phyloP scores from a whole-genome alignment of 2,329 filamentous ascomycete genomes.

The Dryadomyces sulphureus region DNA sequence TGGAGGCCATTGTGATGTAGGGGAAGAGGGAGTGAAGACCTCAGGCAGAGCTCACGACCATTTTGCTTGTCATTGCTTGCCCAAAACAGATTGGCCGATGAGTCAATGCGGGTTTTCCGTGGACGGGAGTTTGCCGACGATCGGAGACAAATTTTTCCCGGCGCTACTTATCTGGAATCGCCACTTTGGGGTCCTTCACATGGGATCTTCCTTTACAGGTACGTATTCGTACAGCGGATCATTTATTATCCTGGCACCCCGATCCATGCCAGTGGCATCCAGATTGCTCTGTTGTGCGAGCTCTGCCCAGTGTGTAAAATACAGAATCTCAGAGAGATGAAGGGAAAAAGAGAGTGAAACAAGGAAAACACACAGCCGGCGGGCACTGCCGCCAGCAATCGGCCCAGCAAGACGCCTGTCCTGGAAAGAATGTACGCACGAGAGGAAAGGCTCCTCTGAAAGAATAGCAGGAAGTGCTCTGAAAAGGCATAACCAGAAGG shows the following conservation, averaged over 20 bases:
- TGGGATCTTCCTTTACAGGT: too few relatives aligned
- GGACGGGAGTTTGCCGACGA: slow-evolving; percentile 5
- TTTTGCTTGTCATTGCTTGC: background rate
- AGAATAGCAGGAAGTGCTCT: too few relatives aligned
- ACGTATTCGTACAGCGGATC: too few relatives aligned
- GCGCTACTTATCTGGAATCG: background rate
- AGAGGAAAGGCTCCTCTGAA: background rate
- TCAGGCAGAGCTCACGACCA: background rate
- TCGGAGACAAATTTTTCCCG: slow-evolving; percentile 9
- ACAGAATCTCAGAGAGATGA: background rate
- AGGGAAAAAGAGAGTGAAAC: background rate
- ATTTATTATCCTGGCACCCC: too few relatives aligned
- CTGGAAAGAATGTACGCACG: background rate
- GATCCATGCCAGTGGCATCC: background rate
- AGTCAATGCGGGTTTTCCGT: background rate
- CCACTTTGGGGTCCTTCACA: too few relatives aligned
- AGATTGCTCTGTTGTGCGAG: slow-evolving; percentile 7
- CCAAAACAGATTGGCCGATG: background rate
- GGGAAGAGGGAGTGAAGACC: background rate
- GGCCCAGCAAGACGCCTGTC: background rate
- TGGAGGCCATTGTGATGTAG: background rate
- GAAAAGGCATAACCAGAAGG: too few relatives aligned
- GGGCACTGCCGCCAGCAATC: background rate
- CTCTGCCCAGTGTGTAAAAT: background rate
- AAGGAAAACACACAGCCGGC: background rate